Percentiles rank a stretch among this genome's conserved stretches.
Conservation (phyloP, 495 filamentous ascomycete genomes). For the Xylaria grammica region DNA sequence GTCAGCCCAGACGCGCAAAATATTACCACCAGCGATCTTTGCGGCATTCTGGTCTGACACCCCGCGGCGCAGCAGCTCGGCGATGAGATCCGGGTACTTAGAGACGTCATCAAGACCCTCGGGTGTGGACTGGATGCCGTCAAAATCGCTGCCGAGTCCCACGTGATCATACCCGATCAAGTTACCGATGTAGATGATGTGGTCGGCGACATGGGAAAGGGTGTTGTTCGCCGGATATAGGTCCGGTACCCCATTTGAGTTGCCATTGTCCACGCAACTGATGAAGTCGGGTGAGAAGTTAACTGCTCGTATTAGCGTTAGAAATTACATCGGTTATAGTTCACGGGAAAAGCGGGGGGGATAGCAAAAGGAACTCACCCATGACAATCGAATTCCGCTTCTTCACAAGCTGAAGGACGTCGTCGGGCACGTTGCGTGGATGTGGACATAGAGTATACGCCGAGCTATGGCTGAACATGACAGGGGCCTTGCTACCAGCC, state of each 20-base stretch:
- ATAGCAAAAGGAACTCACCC: constrained; percentile 45
- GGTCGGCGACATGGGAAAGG: constrained; percentile 75
- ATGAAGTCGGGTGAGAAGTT: constrained; percentile 84
- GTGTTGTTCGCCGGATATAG: constrained; percentile 71
- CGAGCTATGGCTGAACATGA: constrained; percentile 76
- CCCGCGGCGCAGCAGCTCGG: constrained; percentile 69
- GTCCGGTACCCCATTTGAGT: constrained; percentile 64
- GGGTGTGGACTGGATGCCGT: constrained; percentile 65
- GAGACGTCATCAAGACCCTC: constrained; percentile 77
- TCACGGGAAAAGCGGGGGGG: background rate
- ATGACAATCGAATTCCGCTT: constrained; percentile 68
- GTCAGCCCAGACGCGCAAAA: constrained; percentile 77
- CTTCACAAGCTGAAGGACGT: constrained; percentile 68
- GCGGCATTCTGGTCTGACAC: constrained; percentile 69
- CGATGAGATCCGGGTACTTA: constrained; percentile 81
- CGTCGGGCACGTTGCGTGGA: constrained; percentile 74
- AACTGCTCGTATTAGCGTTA: constrained; percentile 28
- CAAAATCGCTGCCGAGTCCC: constrained; percentile 76
- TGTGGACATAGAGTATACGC: constrained; percentile 71
- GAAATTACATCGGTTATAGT: background rate
- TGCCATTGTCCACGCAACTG: constrained; percentile 62
- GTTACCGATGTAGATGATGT: constrained; percentile 72
- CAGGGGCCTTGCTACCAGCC: constrained; percentile 64
- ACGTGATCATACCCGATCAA: constrained; percentile 76
- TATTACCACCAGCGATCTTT: constrained; percentile 74